Conservation (phyloP, 2,329 filamentous ascomycete genomes). For the Graphium sp. region DNA sequence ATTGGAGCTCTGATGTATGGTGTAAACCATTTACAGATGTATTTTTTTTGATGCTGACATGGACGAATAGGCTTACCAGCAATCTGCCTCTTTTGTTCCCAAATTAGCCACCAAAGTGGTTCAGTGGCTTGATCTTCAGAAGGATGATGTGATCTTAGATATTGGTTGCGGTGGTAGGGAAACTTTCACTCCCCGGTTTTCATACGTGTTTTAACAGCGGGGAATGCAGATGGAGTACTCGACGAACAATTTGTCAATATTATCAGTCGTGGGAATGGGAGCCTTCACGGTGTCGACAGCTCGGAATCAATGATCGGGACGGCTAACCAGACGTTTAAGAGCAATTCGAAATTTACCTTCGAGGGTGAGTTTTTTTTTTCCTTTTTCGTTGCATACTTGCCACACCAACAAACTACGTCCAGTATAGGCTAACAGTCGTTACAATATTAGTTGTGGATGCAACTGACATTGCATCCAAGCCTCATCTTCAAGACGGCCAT, state of each 20-base stretch:
- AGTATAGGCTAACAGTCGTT: conserved; percentile 1
- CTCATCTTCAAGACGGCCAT: conserved; percentile 16
- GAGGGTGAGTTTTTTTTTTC: conserved; percentile 15
- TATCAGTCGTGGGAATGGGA: conserved; percentile 25
- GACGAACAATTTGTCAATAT: conserved; percentile 32
- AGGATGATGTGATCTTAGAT: conserved; percentile 41
- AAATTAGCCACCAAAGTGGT: conserved; percentile 41
- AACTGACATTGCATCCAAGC: conserved; percentile 16
- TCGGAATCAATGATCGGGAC: conserved; percentile 41
- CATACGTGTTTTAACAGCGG: conserved; percentile 2
- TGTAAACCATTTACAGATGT: conserved; percentile 3
- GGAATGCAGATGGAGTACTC: conserved; percentile 34
- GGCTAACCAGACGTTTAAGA: conserved; percentile 22
- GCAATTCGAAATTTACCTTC: conserved; percentile 22
- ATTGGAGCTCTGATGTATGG: conserved; percentile 12
- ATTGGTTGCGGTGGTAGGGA: conserved; percentile 43
- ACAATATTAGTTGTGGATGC: conserved; percentile 24
- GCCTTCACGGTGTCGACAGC: conserved; percentile 39
- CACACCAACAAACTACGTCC: background rate
- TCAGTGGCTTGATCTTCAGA: conserved; percentile 38
- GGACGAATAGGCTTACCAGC: conserved; percentile 32
- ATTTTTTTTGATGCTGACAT: conserved; percentile 7
- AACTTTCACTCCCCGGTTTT: background rate
- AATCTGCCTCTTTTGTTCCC: conserved; percentile 46
- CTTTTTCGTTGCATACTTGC: background rate